Conservation (phyloP, 192 early-diverging fungal genomes). For the Gamsiella multidivaricata region DNA sequence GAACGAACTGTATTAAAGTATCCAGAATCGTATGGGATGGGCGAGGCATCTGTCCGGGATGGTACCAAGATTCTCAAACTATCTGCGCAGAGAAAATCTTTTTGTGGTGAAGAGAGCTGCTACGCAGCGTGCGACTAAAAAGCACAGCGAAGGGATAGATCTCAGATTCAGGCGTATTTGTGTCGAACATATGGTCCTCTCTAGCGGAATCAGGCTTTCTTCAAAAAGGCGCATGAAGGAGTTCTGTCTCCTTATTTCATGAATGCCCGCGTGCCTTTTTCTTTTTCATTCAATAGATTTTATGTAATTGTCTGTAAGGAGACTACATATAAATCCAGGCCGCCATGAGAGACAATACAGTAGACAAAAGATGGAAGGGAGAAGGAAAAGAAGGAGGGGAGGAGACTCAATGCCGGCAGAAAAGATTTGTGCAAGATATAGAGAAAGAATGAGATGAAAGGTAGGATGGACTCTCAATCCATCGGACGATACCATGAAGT, state of each 20-base stretch:
- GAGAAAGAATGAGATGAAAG: background rate
- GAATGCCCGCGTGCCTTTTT: no score
- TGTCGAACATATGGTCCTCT: no score
- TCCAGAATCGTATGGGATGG: slow-evolving; percentile 2
- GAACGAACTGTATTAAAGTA: background rate
- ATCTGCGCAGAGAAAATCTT: background rate
- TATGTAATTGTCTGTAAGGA: no score
- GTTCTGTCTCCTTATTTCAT: no score
- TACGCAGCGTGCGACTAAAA: no score
- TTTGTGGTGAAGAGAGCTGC: background rate
- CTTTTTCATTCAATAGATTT: background rate
- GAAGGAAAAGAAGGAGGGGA: background rate
- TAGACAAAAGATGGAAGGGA: background rate
- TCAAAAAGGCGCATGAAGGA: no score
- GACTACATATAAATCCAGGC: no score
- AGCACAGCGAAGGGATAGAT: no score
- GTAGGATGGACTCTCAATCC: slow-evolving; percentile 40
- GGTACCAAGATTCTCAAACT: background rate
- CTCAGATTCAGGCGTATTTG: no score
- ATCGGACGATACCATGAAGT: slow-evolving; percentile 8
- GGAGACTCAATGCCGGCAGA: no score
- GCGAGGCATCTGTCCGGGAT: background rate
- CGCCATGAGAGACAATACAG: slow-evolving; percentile 2
- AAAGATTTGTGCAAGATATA: background rate
- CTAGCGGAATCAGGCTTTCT: no score